Conservation (phyloP, 192 early-diverging fungal species). For the Coemansia sp. region DNA sequence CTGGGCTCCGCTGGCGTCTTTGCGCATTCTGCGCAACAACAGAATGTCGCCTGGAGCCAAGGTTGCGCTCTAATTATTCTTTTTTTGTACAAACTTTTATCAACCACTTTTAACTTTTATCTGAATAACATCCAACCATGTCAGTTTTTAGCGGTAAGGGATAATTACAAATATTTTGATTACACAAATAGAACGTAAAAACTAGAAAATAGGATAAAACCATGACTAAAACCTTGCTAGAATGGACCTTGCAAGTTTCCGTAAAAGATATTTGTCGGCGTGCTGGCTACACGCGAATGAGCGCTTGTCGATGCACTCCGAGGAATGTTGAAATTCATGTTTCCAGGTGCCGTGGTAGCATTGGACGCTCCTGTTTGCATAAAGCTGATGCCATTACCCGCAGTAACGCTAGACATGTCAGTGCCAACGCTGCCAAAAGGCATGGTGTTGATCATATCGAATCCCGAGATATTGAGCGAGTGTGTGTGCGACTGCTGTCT, state of each 20-base stretch:
- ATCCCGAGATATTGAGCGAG: neutral
- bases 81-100: constrained; percentile 17
- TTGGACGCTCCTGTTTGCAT: neutral
- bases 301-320: neutral
- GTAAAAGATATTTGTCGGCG: constrained; percentile 7
- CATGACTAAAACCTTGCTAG: neutral
- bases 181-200: constrained; percentile 3
- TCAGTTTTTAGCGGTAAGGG: neutral
- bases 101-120: too few species aligned
- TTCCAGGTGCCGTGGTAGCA: neutral
- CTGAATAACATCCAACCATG: neutral
- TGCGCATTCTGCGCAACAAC: constrained; percentile 48
- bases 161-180: neutral
- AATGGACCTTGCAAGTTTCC: neutral
- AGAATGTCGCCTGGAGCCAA: constrained; percentile 40
- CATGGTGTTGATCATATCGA: constrained; percentile 5
- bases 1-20: constrained; percentile 43
- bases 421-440: constrained; percentile 3
- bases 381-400: neutral
- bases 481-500: neutral
- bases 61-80: constrained; percentile 11
- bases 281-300: constrained; percentile 2
- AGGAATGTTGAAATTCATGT: neutral
- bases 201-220: neutral
- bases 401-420: neutral